phyloP scores from a whole-genome alignment of 2,329 filamentous ascomycete species.

The Monilinia fructicola region DNA sequence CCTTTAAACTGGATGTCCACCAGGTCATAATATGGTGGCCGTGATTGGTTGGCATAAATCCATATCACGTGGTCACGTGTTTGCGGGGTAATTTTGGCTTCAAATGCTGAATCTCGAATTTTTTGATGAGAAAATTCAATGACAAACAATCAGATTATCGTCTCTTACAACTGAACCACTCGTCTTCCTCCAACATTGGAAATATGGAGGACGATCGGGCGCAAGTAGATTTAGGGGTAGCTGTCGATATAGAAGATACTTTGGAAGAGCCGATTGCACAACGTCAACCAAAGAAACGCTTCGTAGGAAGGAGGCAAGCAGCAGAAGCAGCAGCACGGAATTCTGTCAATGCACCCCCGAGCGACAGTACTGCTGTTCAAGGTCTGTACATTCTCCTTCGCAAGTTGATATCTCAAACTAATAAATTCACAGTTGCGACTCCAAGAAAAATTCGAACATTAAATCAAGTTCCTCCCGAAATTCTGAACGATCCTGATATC shows the following conservation, averaged over 20 bases:
- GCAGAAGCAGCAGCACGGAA: slow-evolving; percentile 54
- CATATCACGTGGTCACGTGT: not conserved
- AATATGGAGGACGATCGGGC: slow-evolving; percentile 75
- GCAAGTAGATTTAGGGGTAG: slow-evolving; percentile 67
- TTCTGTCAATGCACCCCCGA: slow-evolving; percentile 40
- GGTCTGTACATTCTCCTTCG: slow-evolving; percentile 48
- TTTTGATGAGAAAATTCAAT: not conserved
- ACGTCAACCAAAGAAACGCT: slow-evolving; percentile 85
- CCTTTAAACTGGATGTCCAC: no score
- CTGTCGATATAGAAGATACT: slow-evolving; percentile 61
- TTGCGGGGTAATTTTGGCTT: slow-evolving; percentile 4
- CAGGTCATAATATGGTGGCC: not conserved
- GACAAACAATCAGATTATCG: not conserved
- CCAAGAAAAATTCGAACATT: slow-evolving; percentile 74
- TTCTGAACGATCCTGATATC: slow-evolving; percentile 80
- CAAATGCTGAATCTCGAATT: not conserved
- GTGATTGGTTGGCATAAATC: not conserved
- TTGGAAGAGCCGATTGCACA: slow-evolving; percentile 48
- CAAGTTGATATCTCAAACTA: slow-evolving; percentile 32
- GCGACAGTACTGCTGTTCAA: slow-evolving; percentile 67
- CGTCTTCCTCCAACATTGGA: not conserved
- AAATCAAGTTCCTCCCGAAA: slow-evolving; percentile 86
- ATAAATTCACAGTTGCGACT: slow-evolving; percentile 57
- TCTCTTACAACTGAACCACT: not conserved
- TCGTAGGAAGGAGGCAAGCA: slow-evolving; percentile 79